Evolutionary conservation across 305 asterid genomes (phyloP).

Genomic region (Fraxinus dipetala): DNA sequence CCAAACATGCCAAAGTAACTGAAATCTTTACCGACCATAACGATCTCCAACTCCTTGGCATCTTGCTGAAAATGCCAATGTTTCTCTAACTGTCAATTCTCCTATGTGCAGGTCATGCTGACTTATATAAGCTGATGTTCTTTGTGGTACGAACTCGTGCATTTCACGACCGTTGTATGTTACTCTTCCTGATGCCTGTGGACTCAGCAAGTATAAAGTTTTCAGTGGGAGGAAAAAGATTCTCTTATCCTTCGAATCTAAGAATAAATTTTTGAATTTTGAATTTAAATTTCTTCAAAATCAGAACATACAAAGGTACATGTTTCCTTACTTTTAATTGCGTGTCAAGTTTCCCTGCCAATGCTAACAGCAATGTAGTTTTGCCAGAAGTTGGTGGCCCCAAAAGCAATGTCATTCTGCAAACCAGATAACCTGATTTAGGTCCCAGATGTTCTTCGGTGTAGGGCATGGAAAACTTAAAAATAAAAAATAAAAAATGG

Average conservation of each 20-base stretch:
- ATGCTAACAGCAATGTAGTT: constrained; percentile 75
- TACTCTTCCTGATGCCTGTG: constrained; percentile 69
- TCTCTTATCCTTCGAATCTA: background rate
- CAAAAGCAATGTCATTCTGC: constrained; percentile 82
- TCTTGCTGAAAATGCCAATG: constrained; percentile 88
- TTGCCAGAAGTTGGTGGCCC: constrained; percentile 97
- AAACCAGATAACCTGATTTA: constrained; percentile 8
- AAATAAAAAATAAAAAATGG: background rate
- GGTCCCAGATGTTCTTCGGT: background rate
- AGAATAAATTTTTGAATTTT: background rate
- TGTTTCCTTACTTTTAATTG: constrained; percentile 50
- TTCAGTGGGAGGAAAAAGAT: background rate
- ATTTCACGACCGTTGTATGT: constrained; percentile 79
- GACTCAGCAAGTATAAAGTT: background rate
- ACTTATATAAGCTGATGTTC: constrained; percentile 88
- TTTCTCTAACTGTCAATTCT: constrained; percentile 89
- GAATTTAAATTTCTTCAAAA: background rate
- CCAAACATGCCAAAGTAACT: background rate
- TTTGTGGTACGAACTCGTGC: constrained; percentile 79
- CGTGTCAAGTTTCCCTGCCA: constrained; percentile 81
- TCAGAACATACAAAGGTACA: background rate
- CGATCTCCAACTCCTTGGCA: constrained; percentile 94
- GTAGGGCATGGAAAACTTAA: background rate
- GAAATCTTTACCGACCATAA: constrained; percentile 43
- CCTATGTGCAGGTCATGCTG: constrained; percentile 90